Conservation (phyloP, 2,329 filamentous ascomycete genomes). For the Torrubiellomyces zombiae region DNA sequence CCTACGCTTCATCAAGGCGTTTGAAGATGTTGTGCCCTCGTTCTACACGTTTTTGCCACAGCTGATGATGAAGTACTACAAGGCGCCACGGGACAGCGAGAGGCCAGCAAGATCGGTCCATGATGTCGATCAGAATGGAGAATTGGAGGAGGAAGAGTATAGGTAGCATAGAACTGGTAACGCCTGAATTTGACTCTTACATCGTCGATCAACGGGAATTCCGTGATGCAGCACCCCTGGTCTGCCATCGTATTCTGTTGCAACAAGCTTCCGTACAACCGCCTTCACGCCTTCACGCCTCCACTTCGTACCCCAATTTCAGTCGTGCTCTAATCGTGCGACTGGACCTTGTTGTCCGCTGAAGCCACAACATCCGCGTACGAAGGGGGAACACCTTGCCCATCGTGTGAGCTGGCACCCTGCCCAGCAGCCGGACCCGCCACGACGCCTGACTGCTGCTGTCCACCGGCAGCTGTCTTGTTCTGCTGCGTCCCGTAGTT, state of each 20-base stretch:
- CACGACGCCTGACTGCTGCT: conserved; percentile 17
- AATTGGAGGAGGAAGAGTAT: conserved; percentile 8
- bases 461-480: conserved; percentile 5
- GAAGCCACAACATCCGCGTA: conserved; percentile 81
- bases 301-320: background rate
- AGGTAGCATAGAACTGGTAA: too few species aligned
- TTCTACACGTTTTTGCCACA: conserved; percentile 53
- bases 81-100: conserved; percentile 30
- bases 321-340: conserved; percentile 13
- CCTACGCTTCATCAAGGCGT: conserved; percentile 45
- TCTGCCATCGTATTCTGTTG: too few species aligned
- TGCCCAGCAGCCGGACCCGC: conserved; percentile 20
- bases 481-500: conserved; percentile 7
- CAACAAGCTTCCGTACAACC: too few species aligned
- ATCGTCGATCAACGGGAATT: too few species aligned
- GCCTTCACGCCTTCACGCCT: background rate
- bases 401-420: conserved; percentile 20
- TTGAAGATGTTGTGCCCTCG: conserved; percentile 37
- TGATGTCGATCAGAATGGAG: conserved; percentile 13
- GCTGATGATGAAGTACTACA: conserved; percentile 51
- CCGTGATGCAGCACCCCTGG: too few species aligned
- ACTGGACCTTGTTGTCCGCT: conserved; percentile 86
- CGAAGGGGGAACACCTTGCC: conserved; percentile 49
- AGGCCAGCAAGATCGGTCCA: conserved; percentile 29
- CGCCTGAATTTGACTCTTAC: too few species aligned